These are phyloP conservation scores for Hexamita inflata DNA, from an alignment of 208 protist genomes.

Conservation along the genomic window DNA sequence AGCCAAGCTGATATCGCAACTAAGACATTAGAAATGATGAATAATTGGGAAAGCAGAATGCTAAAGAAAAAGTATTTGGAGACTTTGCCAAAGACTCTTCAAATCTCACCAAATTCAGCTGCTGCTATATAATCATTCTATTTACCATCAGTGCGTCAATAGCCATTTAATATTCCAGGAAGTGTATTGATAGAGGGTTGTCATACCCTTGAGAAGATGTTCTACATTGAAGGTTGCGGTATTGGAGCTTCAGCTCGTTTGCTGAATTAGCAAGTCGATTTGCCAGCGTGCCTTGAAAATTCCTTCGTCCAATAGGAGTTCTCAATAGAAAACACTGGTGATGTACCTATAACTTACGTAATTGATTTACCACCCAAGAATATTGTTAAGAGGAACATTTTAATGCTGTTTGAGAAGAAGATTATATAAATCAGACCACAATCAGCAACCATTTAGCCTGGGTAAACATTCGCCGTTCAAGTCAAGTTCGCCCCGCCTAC, in stretches of 20 bases:
- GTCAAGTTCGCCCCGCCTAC: not conserved
- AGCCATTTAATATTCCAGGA: not conserved
- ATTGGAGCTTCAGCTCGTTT: constrained; percentile 4
- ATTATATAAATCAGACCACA: not conserved
- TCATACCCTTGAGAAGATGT: not conserved
- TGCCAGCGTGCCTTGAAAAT: constrained; percentile 6
- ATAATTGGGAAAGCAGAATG: constrained; percentile 4
- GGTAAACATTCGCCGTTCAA: not conserved
- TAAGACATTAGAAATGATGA: not conserved
- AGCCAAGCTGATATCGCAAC: not conserved
- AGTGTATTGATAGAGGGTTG: not conserved
- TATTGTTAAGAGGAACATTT: not conserved
- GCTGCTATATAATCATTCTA: not conserved
- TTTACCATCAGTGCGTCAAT: not conserved
- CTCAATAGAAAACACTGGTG: constrained; percentile 24
- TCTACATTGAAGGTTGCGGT: not conserved
- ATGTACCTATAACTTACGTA: not conserved
- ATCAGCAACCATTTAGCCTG: not conserved
- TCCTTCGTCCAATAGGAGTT: constrained; percentile 7
- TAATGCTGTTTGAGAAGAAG: not conserved
- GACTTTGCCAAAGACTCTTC: not conserved
- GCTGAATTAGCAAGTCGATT: not conserved
- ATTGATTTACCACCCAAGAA: not conserved
- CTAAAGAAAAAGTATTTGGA: constrained; percentile 9
- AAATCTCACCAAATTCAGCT: not conserved